Conservation (phyloP, 495 filamentous ascomycete species). For the Aspergillus biplanus region DNA sequence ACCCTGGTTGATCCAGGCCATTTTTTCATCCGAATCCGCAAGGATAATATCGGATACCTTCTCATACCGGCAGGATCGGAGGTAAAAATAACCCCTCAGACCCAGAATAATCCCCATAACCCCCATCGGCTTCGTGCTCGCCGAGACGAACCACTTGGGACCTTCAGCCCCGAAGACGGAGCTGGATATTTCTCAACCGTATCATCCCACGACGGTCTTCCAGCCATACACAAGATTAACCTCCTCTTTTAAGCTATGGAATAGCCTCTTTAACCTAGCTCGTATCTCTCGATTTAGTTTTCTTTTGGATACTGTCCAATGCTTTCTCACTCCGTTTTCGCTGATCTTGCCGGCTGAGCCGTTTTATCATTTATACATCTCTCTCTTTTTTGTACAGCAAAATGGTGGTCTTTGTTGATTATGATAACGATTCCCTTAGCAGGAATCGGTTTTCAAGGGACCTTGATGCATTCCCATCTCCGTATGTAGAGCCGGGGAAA, state of each 20-base stretch:
- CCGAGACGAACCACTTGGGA: constrained; percentile 28
- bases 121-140: constrained; percentile 22
- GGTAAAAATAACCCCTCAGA: constrained; percentile 13
- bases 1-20: not conserved
- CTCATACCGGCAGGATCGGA: constrained; percentile 11
- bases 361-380: not conserved
- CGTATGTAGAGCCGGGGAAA: constrained; percentile 27
- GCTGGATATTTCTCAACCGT: constrained; percentile 29
- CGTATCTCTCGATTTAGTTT: not conserved
- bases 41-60: constrained; percentile 8
- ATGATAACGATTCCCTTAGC: constrained; percentile 40
- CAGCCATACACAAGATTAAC: not conserved
- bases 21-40: constrained; percentile 13
- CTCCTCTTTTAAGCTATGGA: constrained; percentile 19
- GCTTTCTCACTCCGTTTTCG: not conserved
- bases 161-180: constrained; percentile 33
- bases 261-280: constrained; percentile 1
- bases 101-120: constrained; percentile 19
- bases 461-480: constrained; percentile 23
- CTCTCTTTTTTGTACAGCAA: constrained; percentile 20
- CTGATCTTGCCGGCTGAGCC: constrained; percentile 9
- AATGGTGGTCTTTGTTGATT: constrained; percentile 54
- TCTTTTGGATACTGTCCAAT: constrained; percentile 4
- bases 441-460: constrained; percentile 26
- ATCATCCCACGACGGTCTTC: constrained; percentile 34